Conservation (phyloP, 2,329 filamentous ascomycete genomes). For the Xylariomycetidae sp. region DNA sequence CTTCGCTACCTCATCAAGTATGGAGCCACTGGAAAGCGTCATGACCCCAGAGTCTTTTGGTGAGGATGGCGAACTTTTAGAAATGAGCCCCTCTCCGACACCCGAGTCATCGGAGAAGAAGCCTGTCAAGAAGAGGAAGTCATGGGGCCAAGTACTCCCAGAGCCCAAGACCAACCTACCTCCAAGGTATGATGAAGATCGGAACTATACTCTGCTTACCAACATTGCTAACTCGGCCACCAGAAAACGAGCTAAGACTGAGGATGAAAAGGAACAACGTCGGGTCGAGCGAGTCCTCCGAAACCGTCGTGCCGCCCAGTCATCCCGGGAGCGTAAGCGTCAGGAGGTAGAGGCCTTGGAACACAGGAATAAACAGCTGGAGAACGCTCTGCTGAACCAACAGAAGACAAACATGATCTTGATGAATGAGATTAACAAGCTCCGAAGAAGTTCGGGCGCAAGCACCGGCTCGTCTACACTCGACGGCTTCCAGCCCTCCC, state of each 20-base stretch:
- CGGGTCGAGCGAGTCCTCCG: conserved; percentile 95
- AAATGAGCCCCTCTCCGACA: conserved; percentile 13
- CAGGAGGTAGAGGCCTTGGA: conserved; percentile 83
- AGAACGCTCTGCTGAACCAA: conserved; percentile 56
- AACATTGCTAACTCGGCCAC: conserved; percentile 1
- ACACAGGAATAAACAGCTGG: conserved; percentile 66
- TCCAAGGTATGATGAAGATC: conserved; percentile 59
- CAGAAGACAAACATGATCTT: conserved; percentile 48
- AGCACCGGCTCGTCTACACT: conserved; percentile 37
- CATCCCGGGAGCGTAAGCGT: conserved; percentile 89
- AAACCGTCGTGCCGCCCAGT: conserved; percentile 93
- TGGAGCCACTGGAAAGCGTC: conserved; percentile 42
- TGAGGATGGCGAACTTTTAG: conserved; percentile 12
- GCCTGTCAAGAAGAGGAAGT: conserved; percentile 88
- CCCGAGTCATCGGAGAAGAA: conserved; percentile 52
- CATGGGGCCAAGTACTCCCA: conserved; percentile 95
- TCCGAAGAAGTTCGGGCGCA: conserved; percentile 39
- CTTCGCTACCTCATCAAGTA: conserved; percentile 36
- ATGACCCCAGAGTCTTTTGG: conserved; percentile 43
- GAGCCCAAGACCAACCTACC: conserved; percentile 96
- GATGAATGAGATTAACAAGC: conserved; percentile 45
- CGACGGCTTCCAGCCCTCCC: conserved; percentile 39
- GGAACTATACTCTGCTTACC: conserved; percentile 2
- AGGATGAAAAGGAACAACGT: conserved; percentile 97
- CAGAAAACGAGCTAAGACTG: conserved; percentile 96